Percentiles rank a stretch among this genome's conserved stretches.
These are phyloP conservation scores for Sporobolomyces roseus DNA, from an alignment of 768 basidiomycete genomes.

Conservation along the genomic window DNA sequence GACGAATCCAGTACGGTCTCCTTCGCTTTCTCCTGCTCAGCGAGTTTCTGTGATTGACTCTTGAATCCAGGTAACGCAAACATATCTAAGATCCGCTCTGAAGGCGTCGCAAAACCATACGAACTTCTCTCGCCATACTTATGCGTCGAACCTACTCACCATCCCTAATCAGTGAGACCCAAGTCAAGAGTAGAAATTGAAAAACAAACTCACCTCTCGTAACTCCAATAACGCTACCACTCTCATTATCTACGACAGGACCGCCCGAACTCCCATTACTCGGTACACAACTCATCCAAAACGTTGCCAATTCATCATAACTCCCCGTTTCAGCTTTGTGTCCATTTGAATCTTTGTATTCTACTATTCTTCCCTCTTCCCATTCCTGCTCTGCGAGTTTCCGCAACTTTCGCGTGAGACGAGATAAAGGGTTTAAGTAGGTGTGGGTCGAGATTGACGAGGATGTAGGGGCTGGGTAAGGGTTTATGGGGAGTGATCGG, in stretches of 20 bases:
- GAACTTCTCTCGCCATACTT: slow-evolving; percentile 20
- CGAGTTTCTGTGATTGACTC: slow-evolving; percentile 4
- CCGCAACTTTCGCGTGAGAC: slow-evolving; percentile 52
- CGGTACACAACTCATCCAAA: slow-evolving; percentile 59
- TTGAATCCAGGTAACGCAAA: slow-evolving; percentile 33
- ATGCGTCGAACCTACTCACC: slow-evolving; percentile 21
- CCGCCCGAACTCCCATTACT: slow-evolving; percentile 67
- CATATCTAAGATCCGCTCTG: slow-evolving; percentile 39
- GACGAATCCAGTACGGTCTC: too few species aligned
- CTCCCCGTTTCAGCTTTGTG: slow-evolving; percentile 58
- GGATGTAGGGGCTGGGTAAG: slow-evolving; percentile 58
- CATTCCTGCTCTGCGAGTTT: slow-evolving; percentile 59
- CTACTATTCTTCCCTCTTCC: slow-evolving; percentile 56
- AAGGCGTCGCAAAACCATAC: slow-evolving; percentile 35
- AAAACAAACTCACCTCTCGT: slow-evolving; percentile 53
- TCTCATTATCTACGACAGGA: slow-evolving; percentile 62
- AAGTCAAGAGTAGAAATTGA: not conserved
- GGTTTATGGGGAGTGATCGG: slow-evolving; percentile 60
- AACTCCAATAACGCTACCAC: slow-evolving; percentile 63
- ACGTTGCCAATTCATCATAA: slow-evolving; percentile 61
- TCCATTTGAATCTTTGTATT: slow-evolving; percentile 63
- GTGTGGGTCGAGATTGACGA: slow-evolving; percentile 58
- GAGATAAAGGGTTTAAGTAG: slow-evolving; percentile 46
- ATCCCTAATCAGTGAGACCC: not conserved
- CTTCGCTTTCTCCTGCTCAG: too few species aligned